These are phyloP conservation scores for Urostyla sp. DNA, from an alignment of 73 alveolate species.

Conservation along the genomic window DNA sequence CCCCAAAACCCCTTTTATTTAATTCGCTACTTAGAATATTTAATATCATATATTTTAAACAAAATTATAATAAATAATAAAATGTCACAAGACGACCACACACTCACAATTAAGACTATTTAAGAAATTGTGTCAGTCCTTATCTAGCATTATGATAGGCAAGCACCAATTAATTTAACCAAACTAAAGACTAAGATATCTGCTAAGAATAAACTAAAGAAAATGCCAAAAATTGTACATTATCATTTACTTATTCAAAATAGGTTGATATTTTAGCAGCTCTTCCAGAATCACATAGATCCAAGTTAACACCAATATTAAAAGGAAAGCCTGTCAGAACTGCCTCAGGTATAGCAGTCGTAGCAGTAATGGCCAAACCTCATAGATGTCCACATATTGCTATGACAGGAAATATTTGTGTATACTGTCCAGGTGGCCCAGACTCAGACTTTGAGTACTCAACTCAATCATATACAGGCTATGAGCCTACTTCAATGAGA, in stretches of 20 bases:
- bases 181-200: slow-evolving; percentile 88
- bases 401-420: slow-evolving; percentile 97
- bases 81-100: slow-evolving; percentile 74
- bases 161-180: slow-evolving; percentile 84
- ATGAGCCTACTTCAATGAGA: slow-evolving; percentile 99
- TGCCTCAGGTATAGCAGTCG: slow-evolving; percentile 99
- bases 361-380: slow-evolving; percentile 99
- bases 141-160: slow-evolving; percentile 84
- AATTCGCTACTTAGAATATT: neutral
- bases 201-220: slow-evolving; percentile 85
- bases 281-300: slow-evolving; percentile 94
- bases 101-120: slow-evolving; percentile 86
- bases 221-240: slow-evolving; percentile 97
- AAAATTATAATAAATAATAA: neutral
- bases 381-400: slow-evolving; percentile 99
- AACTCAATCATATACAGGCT: slow-evolving; percentile 97
- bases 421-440: slow-evolving; percentile 99
- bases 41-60: neutral
- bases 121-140: slow-evolving; percentile 89
- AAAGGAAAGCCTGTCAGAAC: slow-evolving; percentile 98
- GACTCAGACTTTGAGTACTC: slow-evolving; percentile 98
- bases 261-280: slow-evolving; percentile 97
- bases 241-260: too few species aligned
- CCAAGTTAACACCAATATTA: slow-evolving; percentile 90
- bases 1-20: neutral